These are phyloP conservation scores for Singerocomus rubriflavus DNA, from an alignment of 1,284 basidiomycete species.

Conservation along the genomic window DNA sequence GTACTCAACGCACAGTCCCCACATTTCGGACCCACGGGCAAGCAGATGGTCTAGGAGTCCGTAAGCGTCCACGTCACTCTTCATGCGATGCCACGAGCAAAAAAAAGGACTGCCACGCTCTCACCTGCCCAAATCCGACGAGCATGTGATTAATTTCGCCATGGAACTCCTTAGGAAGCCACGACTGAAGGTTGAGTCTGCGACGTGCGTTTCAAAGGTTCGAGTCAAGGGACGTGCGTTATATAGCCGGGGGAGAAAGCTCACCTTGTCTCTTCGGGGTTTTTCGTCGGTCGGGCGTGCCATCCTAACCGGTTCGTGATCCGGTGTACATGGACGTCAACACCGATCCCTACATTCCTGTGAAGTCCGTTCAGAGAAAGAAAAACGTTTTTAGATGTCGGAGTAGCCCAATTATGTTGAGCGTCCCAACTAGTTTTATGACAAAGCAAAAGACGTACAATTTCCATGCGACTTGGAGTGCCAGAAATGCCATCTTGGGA, in stretches of 20 bases:
- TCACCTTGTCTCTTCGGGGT: slow-evolving; percentile 84
- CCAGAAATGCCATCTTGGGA: slow-evolving; percentile 89
- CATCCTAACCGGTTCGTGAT: slow-evolving; percentile 92
- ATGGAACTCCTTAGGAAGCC: slow-evolving; percentile 81
- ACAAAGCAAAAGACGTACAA: slow-evolving; percentile 56
- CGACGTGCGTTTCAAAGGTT: not conserved
- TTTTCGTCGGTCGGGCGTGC: slow-evolving; percentile 83
- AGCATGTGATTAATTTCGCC: slow-evolving; percentile 84
- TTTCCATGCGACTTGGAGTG: slow-evolving; percentile 84
- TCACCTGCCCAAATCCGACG: slow-evolving; percentile 91
- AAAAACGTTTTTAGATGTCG: too few relatives aligned
- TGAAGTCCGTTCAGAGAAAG: not conserved
- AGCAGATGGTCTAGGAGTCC: slow-evolving; percentile 63
- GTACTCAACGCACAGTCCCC: slow-evolving; percentile 66
- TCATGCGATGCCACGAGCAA: not conserved
- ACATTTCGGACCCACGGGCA: slow-evolving; percentile 82
- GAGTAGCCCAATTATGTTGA: too few relatives aligned
- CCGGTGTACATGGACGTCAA: slow-evolving; percentile 94
- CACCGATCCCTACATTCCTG: slow-evolving; percentile 93
- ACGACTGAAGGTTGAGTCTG: slow-evolving; percentile 85
- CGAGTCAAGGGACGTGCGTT: too few relatives aligned
- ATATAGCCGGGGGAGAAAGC: not conserved
- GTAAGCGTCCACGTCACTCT: not conserved
- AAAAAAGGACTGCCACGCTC: slow-evolving; percentile 1
- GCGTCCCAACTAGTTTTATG: too few relatives aligned